A percentile compares a stretch with the other conserved stretches of the same genome.
phyloP scores from a whole-genome alignment of 2,329 filamentous ascomycete species.

The Colletotrichum lupini region DNA sequence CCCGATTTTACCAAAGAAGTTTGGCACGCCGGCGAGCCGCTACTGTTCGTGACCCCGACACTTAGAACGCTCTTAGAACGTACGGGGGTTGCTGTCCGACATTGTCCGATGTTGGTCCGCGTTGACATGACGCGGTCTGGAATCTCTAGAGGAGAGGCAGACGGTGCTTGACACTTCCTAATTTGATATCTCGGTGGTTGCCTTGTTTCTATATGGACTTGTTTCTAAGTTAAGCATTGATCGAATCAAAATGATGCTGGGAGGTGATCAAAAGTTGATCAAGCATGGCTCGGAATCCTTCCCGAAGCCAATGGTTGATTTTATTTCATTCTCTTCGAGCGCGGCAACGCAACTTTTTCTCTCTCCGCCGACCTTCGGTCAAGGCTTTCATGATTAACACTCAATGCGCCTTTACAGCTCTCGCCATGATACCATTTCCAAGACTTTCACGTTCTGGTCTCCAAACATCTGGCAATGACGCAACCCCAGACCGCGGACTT shows the following conservation, averaged over 20 bases:
- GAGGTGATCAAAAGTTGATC: not conserved
- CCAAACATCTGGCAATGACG: not conserved
- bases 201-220: not conserved
- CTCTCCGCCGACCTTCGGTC: not conserved
- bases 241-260: not conserved
- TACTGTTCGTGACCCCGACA: not conserved
- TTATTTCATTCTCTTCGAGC: not conserved
- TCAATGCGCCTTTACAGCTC: not conserved
- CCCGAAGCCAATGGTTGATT: not conserved
- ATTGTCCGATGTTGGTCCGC: slow-evolving; percentile 4
- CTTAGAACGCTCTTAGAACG: not conserved
- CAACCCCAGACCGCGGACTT: not conserved
- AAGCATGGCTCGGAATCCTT: not conserved
- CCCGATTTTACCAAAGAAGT: slow-evolving; percentile 1
- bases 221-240: not conserved
- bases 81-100: not conserved
- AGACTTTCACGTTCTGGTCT: not conserved
- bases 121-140: not conserved
- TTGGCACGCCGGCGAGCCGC: not conserved
- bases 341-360: not conserved
- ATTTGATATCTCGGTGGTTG: not conserved
- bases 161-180: slow-evolving; percentile 8
- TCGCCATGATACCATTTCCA: not conserved
- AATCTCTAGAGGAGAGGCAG: too few relatives aligned
- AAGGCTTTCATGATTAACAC: not conserved